Evolutionary conservation across 495 filamentous ascomycete genomes (phyloP), one percentile per base, ranked within the genome.

Genomic region (Tuber borchii): DNA sequence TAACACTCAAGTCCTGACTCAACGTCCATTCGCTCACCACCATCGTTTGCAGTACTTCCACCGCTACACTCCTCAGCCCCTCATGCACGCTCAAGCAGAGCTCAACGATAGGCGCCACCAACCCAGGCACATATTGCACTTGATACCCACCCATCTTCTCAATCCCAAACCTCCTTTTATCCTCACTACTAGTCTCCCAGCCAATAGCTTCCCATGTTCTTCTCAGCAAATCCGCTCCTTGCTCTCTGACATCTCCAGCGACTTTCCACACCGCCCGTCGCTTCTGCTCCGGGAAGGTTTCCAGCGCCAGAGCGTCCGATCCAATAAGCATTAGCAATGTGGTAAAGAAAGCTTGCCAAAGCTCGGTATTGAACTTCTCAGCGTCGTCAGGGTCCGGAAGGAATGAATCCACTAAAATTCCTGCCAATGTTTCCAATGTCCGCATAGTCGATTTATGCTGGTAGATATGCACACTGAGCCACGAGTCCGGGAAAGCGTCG

Each of bases 11-110:
- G 81, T 98, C 94, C 82, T 97, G 90, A 80, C 93, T 97, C 74
- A 98, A 85, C n/a, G 92, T 95, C 95, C 95, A 99, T 85, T 98
- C 95, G 83, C 94, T 96, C 76, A 98, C 90, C 74, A 98, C 97
- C 96, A 99, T 98, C 19, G 93, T 96, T 82, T 97, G 93, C 56
- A 99, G 85, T 44, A 98, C 92, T 85, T 95, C 92, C 42, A 98
- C 93, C 17, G 95, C 95, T 80, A 95, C 95, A 75, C 90, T 89
- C 75, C 96, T 88, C 74, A 99, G 85, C 2, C 94, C 93, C 82
- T 97, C 93, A 76, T 99, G 95, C 12, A 97, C 94, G 81, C 94
- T 97, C 31, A 99, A 87, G 80, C 95, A 99, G 22, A 98, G 87
- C 80, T 95, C 94, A 45, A 99, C 91, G 75, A 97, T 95, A 4